Conservation (phyloP, 1,139 yeast genomes). For the Ogataea hybrid region DNA sequence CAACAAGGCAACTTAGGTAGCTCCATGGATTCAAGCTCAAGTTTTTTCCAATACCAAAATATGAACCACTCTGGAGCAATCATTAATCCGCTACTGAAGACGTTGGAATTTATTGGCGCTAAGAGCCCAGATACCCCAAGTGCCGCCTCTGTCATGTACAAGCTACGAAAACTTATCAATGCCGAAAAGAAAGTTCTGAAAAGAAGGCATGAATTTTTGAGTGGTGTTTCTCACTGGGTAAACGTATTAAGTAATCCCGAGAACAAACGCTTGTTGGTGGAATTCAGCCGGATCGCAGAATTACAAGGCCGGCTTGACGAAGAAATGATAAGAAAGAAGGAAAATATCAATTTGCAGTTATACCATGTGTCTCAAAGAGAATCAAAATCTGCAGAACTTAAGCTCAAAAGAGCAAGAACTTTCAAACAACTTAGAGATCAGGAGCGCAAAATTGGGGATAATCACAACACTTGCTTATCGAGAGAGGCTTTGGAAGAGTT, state of each 20-base stretch:
- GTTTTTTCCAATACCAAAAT: slow-evolving; percentile 21
- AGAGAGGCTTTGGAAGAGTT: slow-evolving; percentile 51
- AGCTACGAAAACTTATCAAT: slow-evolving; percentile 37
- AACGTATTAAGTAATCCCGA: slow-evolving; percentile 40
- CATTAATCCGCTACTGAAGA: slow-evolving; percentile 22
- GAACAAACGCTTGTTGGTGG: slow-evolving; percentile 39
- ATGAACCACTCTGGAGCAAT: slow-evolving; percentile 13
- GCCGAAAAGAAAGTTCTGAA: slow-evolving; percentile 36
- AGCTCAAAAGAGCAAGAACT: slow-evolving; percentile 36
- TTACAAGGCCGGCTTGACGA: slow-evolving; percentile 36
- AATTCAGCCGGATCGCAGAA: slow-evolving; percentile 39
- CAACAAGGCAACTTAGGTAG: slow-evolving; percentile 13
- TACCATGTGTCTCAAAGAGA: slow-evolving; percentile 51
- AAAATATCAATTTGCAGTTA: slow-evolving; percentile 41
- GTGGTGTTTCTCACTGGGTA: slow-evolving; percentile 44
- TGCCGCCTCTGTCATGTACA: slow-evolving; percentile 27
- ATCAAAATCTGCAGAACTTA: slow-evolving; percentile 41
- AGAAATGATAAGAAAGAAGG: slow-evolving; percentile 39
- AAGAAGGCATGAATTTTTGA: slow-evolving; percentile 38
- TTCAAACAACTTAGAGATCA: slow-evolving; percentile 38
- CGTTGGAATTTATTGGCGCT: slow-evolving; percentile 25
- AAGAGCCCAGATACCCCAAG: slow-evolving; percentile 25
- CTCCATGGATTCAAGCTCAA: slow-evolving; percentile 19
- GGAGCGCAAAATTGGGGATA: slow-evolving; percentile 47
- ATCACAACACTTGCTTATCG: slow-evolving; percentile 40